Conservation (phyloP, 2,329 filamentous ascomycete genomes). For the Ophiostoma australiae region DNA sequence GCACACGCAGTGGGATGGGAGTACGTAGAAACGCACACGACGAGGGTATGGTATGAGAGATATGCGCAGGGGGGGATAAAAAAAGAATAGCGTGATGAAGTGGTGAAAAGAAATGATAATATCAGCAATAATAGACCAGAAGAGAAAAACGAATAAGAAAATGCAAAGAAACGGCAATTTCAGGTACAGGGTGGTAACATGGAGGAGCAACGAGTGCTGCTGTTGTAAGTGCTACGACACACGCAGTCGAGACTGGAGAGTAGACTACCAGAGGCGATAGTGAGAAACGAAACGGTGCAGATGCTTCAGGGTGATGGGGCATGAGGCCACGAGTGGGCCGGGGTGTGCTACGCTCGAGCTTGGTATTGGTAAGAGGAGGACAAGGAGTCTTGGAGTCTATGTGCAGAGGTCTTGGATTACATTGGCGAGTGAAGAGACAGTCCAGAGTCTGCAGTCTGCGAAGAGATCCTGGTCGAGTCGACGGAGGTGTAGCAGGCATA, state of each 20-base stretch:
- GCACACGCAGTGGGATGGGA: background rate
- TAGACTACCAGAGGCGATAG: background rate
- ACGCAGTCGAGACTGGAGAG: background rate
- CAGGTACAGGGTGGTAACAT: background rate
- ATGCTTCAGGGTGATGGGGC: conserved; percentile 23
- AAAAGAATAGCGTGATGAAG: conserved; percentile 6
- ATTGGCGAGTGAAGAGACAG: background rate
- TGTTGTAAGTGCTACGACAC: background rate
- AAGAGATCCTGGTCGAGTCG: background rate
- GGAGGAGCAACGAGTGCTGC: background rate
- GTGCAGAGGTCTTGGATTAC: background rate
- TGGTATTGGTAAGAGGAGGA: background rate
- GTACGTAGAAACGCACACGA: background rate
- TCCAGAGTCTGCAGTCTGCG: background rate
- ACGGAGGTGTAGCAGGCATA: background rate
- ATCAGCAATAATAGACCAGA: background rate
- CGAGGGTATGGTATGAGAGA: background rate
- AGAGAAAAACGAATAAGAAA: background rate
- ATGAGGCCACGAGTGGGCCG: conserved; percentile 24
- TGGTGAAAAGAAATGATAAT: background rate
- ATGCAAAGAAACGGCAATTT: background rate
- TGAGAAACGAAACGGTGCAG: conserved; percentile 12
- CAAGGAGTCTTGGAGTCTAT: background rate
- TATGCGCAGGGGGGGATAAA: background rate
- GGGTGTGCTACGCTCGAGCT: conserved; percentile 1